Percentiles rank a stretch among this genome's conserved stretches.
These are phyloP conservation scores for Boletus tomentosulus DNA, from an alignment of 768 basidiomycete species.

Conservation along the genomic window DNA sequence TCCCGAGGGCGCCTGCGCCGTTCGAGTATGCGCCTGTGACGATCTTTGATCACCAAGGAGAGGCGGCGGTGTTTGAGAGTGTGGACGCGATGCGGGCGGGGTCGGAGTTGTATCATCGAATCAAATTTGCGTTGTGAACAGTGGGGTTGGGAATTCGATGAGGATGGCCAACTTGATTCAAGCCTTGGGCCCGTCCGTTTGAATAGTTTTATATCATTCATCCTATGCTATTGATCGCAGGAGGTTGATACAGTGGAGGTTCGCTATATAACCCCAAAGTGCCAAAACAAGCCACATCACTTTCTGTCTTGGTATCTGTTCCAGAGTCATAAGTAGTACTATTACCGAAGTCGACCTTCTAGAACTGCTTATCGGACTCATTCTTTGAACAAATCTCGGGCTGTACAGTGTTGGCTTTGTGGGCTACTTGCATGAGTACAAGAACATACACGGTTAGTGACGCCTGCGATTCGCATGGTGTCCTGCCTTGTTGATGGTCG, in stretches of 20 bases:
- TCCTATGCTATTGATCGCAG: no score
- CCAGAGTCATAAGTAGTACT: no score
- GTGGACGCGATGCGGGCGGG: conserved; percentile 38
- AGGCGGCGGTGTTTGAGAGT: conserved; percentile 23
- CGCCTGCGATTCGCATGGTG: not conserved
- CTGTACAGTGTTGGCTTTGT: not conserved
- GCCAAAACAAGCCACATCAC: no score
- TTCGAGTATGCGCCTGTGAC: conserved; percentile 37
- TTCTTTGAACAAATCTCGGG: not conserved
- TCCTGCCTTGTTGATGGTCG: not conserved
- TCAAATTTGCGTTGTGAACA: conserved; percentile 29
- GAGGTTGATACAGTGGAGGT: no score
- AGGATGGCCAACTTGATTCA: no score
- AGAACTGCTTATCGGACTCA: not conserved
- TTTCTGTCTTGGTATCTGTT: no score
- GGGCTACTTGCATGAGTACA: not conserved
- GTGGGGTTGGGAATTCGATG: not conserved
- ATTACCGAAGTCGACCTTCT: no score
- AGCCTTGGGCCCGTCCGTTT: no score
- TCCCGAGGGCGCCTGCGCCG: conserved; percentile 34
- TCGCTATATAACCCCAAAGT: no score
- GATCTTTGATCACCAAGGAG: conserved; percentile 35
- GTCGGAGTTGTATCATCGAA: conserved; percentile 38
- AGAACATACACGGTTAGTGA: conserved; percentile 15
- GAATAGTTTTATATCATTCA: no score